Conservation (phyloP, 306 rosid genomes). For the Cicer bijugum region DNA sequence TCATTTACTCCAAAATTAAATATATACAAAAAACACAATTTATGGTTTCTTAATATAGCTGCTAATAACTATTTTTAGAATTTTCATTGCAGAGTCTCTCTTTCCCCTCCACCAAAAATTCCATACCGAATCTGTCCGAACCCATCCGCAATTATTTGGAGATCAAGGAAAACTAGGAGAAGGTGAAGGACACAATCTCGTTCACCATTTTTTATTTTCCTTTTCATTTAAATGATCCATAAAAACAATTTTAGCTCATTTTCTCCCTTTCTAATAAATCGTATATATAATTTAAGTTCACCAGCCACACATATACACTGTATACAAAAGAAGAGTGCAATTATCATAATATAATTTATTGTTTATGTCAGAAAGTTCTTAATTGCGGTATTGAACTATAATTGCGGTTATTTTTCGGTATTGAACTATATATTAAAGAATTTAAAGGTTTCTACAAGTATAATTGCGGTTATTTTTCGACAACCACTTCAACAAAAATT, state of each 20-base stretch:
- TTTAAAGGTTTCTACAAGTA: too few species aligned
- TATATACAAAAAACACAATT: too few species aligned
- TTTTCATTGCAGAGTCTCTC: slow-evolving; percentile 64
- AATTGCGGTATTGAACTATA: too few species aligned
- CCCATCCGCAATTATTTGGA: slow-evolving; percentile 90
- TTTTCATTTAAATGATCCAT: neutral
- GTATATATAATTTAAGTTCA: slow-evolving; percentile 6
- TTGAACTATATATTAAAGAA: too few species aligned
- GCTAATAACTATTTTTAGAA: slow-evolving; percentile 4
- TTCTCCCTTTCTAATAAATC: neutral
- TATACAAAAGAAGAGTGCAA: slow-evolving; percentile 1
- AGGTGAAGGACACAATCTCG: slow-evolving; percentile 45
- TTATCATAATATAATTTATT: slow-evolving; percentile 36
- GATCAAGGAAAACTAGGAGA: slow-evolving; percentile 63
- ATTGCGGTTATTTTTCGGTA: too few species aligned
- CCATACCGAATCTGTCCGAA: slow-evolving; percentile 83
- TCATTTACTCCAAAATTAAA: too few species aligned
- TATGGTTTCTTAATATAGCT: too few species aligned
- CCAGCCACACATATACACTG: slow-evolving; percentile 32
- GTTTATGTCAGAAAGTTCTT: slow-evolving; percentile 6
- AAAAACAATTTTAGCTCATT: neutral
- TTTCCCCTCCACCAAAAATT: slow-evolving; percentile 59
- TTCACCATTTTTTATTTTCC: neutral
- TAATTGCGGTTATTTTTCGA: too few species aligned
- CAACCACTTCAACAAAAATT: too few species aligned